A percentile compares a stretch with the other conserved stretches of the same genome.
Evolutionary conservation across 495 filamentous ascomycete species (phyloP).

Genomic region (Glarea lozoyensis): DNA sequence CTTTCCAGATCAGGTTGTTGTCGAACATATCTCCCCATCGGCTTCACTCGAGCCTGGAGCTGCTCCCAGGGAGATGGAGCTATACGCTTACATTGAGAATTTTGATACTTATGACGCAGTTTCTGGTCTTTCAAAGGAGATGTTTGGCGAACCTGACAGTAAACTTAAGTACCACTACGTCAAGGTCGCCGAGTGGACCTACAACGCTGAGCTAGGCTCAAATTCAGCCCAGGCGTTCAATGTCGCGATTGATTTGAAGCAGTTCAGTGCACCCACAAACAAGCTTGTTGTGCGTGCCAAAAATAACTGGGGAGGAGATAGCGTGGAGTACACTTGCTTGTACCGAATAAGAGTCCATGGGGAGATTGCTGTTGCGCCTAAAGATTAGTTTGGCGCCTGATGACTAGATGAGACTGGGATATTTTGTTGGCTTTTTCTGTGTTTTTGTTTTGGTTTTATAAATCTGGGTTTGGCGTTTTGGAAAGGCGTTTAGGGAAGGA

Average conservation of each 20-base stretch:
- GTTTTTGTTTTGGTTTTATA: no score
- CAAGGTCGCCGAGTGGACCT: conserved; percentile 43
- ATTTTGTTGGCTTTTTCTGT: no score
- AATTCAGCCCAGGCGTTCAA: conserved; percentile 40
- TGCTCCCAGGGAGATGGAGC: conserved; percentile 51
- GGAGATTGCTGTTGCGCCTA: no score
- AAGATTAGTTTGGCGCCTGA: no score
- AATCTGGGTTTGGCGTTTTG: no score
- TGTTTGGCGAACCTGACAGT: conserved; percentile 18
- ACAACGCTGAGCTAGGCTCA: conserved; percentile 32
- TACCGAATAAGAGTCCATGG: conserved; percentile 52
- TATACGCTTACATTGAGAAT: conserved; percentile 40
- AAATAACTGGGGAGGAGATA: conserved; percentile 39
- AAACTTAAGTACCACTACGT: conserved; percentile 27
- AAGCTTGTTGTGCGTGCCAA: conserved; percentile 40
- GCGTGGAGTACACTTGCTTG: conserved; percentile 47
- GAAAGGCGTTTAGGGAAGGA: no score
- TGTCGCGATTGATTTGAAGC: conserved; percentile 32
- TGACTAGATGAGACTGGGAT: no score
- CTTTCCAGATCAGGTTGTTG: conserved; percentile 44
- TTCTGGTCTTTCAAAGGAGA: conserved; percentile 19
- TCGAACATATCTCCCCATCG: conserved; percentile 52
- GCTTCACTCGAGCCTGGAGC: conserved; percentile 44
- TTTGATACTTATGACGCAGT: conserved; percentile 4
- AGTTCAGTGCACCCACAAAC: conserved; percentile 24